Conservation (phyloP, 1,284 basidiomycete species). For the Sporisorium reilianum region DNA sequence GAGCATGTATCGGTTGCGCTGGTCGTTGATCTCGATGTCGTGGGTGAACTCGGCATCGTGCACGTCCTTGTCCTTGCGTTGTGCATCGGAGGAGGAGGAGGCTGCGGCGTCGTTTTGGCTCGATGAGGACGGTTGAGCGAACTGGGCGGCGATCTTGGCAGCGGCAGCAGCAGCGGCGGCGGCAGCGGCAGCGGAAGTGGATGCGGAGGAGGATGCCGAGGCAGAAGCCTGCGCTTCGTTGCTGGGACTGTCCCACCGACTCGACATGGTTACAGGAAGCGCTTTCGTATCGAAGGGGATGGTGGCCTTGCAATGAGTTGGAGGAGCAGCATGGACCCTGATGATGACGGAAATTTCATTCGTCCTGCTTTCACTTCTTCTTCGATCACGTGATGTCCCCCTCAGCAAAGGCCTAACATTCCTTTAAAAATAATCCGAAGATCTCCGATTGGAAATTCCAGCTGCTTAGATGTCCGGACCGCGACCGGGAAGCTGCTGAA, state of each 20-base stretch:
- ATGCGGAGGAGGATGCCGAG: conserved; percentile 25
- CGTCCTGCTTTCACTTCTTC: not conserved
- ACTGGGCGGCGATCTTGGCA: conserved; percentile 63
- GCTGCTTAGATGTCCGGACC: conserved; percentile 20
- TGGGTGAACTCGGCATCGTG: conserved; percentile 86
- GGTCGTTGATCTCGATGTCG: conserved; percentile 97
- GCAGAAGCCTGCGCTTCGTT: conserved; percentile 31
- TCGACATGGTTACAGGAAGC: conserved; percentile 23
- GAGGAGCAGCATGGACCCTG: conserved; percentile 19
- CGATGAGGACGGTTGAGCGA: conserved; percentile 62
- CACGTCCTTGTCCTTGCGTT: conserved; percentile 74
- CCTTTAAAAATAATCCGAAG: not conserved
- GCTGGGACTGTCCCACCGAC: conserved; percentile 33
- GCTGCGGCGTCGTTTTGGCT: conserved; percentile 69
- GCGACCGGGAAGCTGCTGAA: conserved; percentile 15
- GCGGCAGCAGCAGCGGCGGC: conserved; percentile 63
- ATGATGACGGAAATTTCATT: not conserved
- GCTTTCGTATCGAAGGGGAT: conserved; percentile 71
- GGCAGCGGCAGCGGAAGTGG: conserved; percentile 13
- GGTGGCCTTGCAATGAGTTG: too few species aligned
- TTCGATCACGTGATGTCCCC: conserved; percentile 6
- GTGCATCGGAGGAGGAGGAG: conserved; percentile 67
- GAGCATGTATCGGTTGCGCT: conserved; percentile 92
- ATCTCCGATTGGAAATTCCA: conserved; percentile 14
- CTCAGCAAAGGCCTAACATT: conserved; percentile 14